phyloP scores from a whole-genome alignment of 2,329 filamentous ascomycete species.

The Nemania sp. region DNA sequence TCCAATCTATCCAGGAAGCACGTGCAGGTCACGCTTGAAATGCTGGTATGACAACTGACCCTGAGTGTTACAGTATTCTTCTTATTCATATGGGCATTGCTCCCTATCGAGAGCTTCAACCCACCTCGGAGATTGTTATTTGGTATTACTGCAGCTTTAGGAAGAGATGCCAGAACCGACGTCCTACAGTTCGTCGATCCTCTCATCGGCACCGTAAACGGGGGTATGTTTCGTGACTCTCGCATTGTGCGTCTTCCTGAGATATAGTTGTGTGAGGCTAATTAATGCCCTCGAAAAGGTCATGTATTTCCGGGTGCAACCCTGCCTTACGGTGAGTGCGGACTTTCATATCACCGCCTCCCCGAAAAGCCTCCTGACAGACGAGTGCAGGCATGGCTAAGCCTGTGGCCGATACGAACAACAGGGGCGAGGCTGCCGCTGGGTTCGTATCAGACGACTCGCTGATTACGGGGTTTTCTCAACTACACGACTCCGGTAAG shows the following conservation, averaged over 20 bases:
- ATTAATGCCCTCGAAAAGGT: constrained; percentile 32
- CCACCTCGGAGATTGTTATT: constrained; percentile 31
- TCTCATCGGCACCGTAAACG: constrained; percentile 41
- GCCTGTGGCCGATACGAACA: constrained; percentile 40
- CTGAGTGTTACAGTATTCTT: constrained; percentile 27
- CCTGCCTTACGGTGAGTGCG: constrained; percentile 39
- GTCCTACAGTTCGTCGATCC: constrained; percentile 39
- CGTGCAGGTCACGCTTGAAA: constrained; percentile 17
- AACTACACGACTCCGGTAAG: constrained; percentile 43
- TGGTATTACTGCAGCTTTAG: constrained; percentile 24
- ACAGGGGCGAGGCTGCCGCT: constrained; percentile 37
- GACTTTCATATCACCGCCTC: neutral
- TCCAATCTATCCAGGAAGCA: neutral
- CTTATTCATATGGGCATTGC: constrained; percentile 35
- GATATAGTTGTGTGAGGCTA: constrained; percentile 15
- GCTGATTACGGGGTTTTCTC: constrained; percentile 40
- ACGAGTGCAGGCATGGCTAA: constrained; percentile 41
- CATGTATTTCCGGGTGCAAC: constrained; percentile 44
- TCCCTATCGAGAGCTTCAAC: constrained; percentile 32
- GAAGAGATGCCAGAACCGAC: constrained; percentile 28
- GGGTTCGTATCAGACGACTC: constrained; percentile 43
- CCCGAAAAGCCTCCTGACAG: constrained; percentile 17
- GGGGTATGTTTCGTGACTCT: constrained; percentile 32
- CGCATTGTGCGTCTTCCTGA: neutral
- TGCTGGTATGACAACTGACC: neutral